Evolutionary conservation across 108 stramenopile species (phyloP), one percentile per base, ranked within the genome.

Genomic region (Parmales sp.): DNA sequence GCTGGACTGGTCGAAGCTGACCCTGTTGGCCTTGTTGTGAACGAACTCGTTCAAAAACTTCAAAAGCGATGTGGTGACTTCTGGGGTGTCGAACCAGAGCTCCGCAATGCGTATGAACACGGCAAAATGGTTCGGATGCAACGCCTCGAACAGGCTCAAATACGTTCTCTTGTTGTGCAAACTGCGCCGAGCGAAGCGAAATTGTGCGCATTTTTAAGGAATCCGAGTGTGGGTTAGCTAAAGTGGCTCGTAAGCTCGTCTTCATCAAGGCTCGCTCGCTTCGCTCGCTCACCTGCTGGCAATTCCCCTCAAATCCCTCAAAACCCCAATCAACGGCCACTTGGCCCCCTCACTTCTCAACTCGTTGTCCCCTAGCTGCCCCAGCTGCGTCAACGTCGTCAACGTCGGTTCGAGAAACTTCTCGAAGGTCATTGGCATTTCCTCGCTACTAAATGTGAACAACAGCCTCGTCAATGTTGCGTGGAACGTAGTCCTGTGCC

Each of bases 41-140:
- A 91, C 94, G 72, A 98, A 95, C 73, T 98, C 97, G 43, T 93
- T 86, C 80, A 95, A 70, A 71, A 95, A 95, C 39, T 95, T 93
- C 22, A 98, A 82, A 31, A 98, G 79, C 66, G 93, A 88, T 46
- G 93, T 95, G 16, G 83, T 90, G 2, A 96, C 95, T 68, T 89
- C 90, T 0, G 93, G 90, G 74, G 91, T 89, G 80, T 95, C 97
- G 66, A 79, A 83, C 94, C 94, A 98, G 16, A 83, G 76, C 68
- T 95, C 91, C 13, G 90, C 89, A 36, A 93, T 91, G 54, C 88
- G 85, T 7, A 90, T 72, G 25, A 96, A 78, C 19, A 96, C 71
- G 6, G 93, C 86, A 46, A 93, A 76, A 74, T 93, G 87, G 2
- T 78, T 69, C 1, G 97, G 97, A 70, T 95, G 91, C 70, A 98